Conservation (phyloP, 805 yeast species). For the Alloascoidea africana region DNA sequence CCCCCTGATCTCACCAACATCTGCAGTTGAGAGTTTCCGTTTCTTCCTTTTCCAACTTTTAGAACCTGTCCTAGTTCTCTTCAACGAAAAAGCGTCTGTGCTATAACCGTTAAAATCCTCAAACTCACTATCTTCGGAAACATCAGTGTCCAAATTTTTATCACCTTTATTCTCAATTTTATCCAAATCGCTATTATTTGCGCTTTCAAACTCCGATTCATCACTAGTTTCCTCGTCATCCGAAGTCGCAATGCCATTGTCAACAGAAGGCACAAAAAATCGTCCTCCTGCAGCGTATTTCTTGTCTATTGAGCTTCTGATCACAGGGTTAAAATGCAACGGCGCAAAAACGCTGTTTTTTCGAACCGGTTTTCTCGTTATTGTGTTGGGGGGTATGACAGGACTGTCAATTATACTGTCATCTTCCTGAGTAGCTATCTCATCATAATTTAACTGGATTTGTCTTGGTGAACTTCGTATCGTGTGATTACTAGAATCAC, state of each 20-base stretch:
- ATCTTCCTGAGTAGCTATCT: too few species aligned
- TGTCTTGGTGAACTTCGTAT: too few species aligned
- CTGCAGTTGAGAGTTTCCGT: neutral
- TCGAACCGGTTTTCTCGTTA: conserved; percentile 5
- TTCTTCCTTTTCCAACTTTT: neutral
- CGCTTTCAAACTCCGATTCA: conserved; percentile 6
- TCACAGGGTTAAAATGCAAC: conserved; percentile 64
- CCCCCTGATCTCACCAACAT: too few species aligned
- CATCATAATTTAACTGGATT: neutral
- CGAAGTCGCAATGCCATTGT: conserved; percentile 8
- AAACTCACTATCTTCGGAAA: conserved; percentile 5
- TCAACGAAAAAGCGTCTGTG: too few species aligned
- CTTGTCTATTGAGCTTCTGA: conserved; percentile 61
- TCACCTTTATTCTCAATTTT: conserved; percentile 4
- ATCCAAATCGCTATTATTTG: conserved; percentile 5
- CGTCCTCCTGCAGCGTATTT: conserved; percentile 87
- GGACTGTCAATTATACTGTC: too few species aligned
- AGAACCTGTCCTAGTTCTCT: neutral
- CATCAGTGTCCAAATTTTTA: conserved; percentile 3
- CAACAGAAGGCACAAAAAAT: conserved; percentile 38
- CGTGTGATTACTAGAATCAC: too few species aligned
- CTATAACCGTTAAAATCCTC: conserved; percentile 5
- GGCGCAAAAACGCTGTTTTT: conserved; percentile 68
- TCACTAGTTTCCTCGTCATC: conserved; percentile 8
- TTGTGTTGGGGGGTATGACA: neutral